Conservation (phyloP, 345 rosid genomes). For the Brassica juncea region DNA sequence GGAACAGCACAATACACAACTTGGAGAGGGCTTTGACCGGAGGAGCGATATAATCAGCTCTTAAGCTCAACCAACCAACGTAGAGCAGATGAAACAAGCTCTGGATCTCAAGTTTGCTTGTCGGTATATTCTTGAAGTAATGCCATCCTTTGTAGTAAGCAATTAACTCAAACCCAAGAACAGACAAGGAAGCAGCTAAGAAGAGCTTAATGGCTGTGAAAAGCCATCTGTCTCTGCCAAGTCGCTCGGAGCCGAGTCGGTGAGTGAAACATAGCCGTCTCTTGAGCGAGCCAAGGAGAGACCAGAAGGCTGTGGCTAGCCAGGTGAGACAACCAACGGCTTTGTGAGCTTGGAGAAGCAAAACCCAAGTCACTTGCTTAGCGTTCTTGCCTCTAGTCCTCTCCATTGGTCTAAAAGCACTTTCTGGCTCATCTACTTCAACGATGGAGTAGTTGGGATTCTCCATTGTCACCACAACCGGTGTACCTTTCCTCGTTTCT, state of each 20-base stretch:
- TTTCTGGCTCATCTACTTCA: conserved; percentile 80
- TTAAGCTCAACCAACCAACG: conserved; percentile 59
- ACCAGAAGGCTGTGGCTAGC: conserved; percentile 69
- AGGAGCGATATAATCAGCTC: conserved; percentile 77
- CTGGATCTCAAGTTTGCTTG: conserved; percentile 49
- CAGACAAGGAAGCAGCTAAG: conserved; percentile 48
- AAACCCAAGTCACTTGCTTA: conserved; percentile 84
- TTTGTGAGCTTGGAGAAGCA: conserved; percentile 81
- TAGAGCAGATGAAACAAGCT: conserved; percentile 63
- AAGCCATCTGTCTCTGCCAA: conserved; percentile 64
- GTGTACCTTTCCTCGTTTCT: conserved; percentile 61
- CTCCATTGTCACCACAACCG: conserved; percentile 87
- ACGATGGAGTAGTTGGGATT: conserved; percentile 77
- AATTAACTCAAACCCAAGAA: conserved; percentile 65
- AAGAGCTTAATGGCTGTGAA: conserved; percentile 57
- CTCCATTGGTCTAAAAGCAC: conserved; percentile 73
- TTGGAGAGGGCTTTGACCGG: conserved; percentile 55
- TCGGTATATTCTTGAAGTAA: conserved; percentile 61
- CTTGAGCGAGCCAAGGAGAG: conserved; percentile 73
- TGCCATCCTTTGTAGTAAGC: conserved; percentile 78
- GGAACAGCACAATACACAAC: conserved; percentile 69
- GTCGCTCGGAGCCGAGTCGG: conserved; percentile 50
- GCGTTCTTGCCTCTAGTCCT: conserved; percentile 81
- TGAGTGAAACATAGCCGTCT: conserved; percentile 61
- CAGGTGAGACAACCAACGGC: conserved; percentile 81